Base-by-base conservation (phyloP, 1,139 yeast species). In the Lodderomyces metapsilosis region DNA sequence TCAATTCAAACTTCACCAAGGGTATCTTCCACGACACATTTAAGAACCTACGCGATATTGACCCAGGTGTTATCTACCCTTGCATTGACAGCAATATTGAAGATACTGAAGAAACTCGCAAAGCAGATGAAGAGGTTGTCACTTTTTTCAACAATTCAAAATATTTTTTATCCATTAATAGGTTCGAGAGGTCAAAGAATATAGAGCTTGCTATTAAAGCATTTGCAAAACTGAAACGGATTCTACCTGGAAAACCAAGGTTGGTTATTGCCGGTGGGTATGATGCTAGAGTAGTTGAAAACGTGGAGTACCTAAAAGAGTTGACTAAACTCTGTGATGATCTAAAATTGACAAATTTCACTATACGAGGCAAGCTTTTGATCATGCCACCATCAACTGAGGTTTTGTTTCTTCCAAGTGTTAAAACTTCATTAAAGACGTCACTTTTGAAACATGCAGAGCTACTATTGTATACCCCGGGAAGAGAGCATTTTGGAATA, bases 401-500 rank as follows among this genome's bases (percentile, higher is more conserved):
- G 34, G 83, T 92, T 2, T 61, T 88, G 15, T 94, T 92, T 59
- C 60, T 91, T 43, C 95, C 96, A 0, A 87, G 96, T 0, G 79
- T 92, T 5, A 74, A 84, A 34, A 74, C 89, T 1, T 59, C 74
- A 2, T 59, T 86, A 42, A 88, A 89, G 56, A 82, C 82, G 39
- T 69, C 80, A 1, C 71, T 92, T 33, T 67, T 92, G 36, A 61
- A 73, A 35, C 61, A 68, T 9, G 74, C 92, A 2, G 74, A 77
- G 41, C 52, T 86, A 42, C 69, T 94, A 30, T 66, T 89, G 36
- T 92, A 92, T 58, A 94, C 99, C 0, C 98, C 99, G 2, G 75
- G 85, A 1, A 78, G 78, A 54, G 98, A 94, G 60, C 99, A 92
- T 64, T 92, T 92, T 59, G 99, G 99, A 11, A 94, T 92, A 48